Evolutionary conservation across 2,329 filamentous ascomycete species (phyloP), one percentile per base, ranked within the genome.

Genomic region (Botrytis paeoniae): DNA sequence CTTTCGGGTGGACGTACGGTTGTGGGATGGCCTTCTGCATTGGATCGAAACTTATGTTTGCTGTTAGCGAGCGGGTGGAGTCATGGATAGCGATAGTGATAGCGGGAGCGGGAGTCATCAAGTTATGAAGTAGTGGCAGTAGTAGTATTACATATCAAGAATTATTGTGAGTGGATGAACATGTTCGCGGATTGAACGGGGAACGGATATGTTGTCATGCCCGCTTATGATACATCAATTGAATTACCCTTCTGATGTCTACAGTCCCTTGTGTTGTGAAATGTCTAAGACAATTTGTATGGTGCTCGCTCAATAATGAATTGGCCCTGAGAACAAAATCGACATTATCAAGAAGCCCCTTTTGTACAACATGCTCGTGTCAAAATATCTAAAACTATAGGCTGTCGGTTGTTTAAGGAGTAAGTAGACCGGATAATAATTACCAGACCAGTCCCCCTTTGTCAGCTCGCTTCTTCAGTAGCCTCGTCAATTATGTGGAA

Each of bases 1-100:
- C 35, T 68, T 68, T 68, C 35, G 35, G 16, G 25, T 57, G 65
- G 37, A 68, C 32, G 48, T n/a, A 39, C 12, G 48, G 18, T 68
- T 57, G 65, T 68, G 48, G 65, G 48, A 57, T 68, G 65, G 65
- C 7, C 18, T 68, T 57, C n/a, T 68, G 65, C 65, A 68, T 68
- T 57, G 65, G 48, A 68, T 68, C 37, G 65, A 68, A 68, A 37
- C 65, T 41, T 68, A 41, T 57, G 48, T 68, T 57, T 68, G 65
- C 65, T 68, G 48, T 57, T 68, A 57, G 65, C 65, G 65, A 68
- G 65, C 48, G 48, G 35, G 18, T 57, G 65, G 65, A 41, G 25
- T 57, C 65, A 57, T 41, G 65, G 65, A 57, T 68, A 41, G n/a
- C 12, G 37, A 39, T 25, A 39, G 16, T 3, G 25, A 41, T n/a